Evolutionary conservation across 768 basidiomycete species (phyloP), one percentile per base, ranked within the genome.

Genomic region (Mycena maculata): DNA sequence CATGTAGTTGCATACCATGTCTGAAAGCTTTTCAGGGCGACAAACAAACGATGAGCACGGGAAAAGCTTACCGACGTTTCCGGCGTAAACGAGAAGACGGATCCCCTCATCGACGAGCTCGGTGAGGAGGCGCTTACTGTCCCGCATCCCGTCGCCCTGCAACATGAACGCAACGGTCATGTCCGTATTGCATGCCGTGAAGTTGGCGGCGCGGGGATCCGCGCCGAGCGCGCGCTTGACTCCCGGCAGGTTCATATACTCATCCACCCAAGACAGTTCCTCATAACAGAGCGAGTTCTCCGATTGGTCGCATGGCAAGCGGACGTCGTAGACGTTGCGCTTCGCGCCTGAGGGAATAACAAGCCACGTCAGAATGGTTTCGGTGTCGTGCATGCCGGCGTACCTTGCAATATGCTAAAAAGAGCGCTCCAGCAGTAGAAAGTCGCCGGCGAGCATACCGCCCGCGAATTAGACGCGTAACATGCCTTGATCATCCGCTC

Each of bases 81-180:
- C 64, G 7, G 56, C 64, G n/a, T 65, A 65, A 2, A 65, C 33
- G 16, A 65, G 42, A 12, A 65, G 56, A 1, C 64, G 64, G 25
- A 65, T 50, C 12, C 64, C 64, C 6, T 60, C 57, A 20, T 95
- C 86, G 47, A 99, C 83, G 33, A 99, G 83, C 45, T 92, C 89
- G 1, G 94, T 91, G 13, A 99, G 82, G 12, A 98, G 83, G 25
- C 80, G 78, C 0, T 94, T 92, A 23, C 90, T 89, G 77, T 98
- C 91, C 73, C 90, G 93, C 86, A 93, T 89, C 15, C 89, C 88
- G 74, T 98, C 97, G 31, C 97, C 96, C 73, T 93, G 91, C 72
- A 88, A 74, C 60, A 84, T 76, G 80, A 97, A 97, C 3, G 85
- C 90, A 73, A 88, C 87, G 80, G 95, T 95, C 60, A 97, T 87